These are phyloP conservation scores for Aspergillus egyptiacus DNA, from an alignment of 495 filamentous ascomycete genomes.

Conservation along the genomic window DNA sequence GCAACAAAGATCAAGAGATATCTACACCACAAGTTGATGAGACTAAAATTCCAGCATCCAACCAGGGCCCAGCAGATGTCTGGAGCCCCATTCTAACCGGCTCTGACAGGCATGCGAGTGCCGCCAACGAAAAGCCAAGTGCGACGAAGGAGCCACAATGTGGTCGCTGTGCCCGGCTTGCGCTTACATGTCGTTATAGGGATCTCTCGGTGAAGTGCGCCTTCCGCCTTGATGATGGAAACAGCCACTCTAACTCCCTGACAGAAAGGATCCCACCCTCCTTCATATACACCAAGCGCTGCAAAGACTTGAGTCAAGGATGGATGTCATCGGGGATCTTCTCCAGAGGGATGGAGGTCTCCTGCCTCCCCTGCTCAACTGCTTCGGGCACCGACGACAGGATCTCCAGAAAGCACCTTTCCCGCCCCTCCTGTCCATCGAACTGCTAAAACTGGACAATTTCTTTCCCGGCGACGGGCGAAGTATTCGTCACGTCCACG, in stretches of 20 bases:
- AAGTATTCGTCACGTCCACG: not conserved
- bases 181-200: not conserved
- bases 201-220: not conserved
- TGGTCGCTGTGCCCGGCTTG: not conserved
- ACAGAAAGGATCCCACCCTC: not conserved
- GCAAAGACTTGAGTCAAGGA: not conserved
- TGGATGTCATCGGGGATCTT: not conserved
- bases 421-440: not conserved
- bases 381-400: not conserved
- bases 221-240: not conserved
- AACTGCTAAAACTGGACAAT: not conserved
- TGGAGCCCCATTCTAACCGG: no score
- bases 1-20: no score
- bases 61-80: no score
- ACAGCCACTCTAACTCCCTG: not conserved
- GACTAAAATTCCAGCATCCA: no score
- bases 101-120: conserved; percentile 2
- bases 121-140: not conserved
- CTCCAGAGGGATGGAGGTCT: not conserved
- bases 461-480: not conserved
- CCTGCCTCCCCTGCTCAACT: no score
- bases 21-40: no score
- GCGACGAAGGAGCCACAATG: conserved; percentile 4
- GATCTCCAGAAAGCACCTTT: not conserved
- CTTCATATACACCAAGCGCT: not conserved